These are phyloP conservation scores for Eudorina sp. DNA, from an alignment of 139 green algal species.

Conservation along the genomic window DNA sequence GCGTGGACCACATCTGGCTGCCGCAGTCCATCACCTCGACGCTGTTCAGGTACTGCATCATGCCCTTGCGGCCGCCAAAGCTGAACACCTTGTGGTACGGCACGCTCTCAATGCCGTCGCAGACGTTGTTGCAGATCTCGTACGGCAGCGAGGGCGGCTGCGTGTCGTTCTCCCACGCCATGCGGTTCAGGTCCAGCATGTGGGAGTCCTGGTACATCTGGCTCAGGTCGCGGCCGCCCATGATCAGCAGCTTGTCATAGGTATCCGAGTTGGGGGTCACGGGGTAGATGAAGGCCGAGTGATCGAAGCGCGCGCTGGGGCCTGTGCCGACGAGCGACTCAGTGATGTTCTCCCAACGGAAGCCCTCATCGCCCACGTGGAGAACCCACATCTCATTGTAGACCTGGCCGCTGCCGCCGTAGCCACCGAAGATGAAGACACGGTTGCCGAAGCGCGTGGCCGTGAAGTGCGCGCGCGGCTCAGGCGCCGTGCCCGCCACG, in stretches of 20 bases:
- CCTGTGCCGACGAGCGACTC: constrained; percentile 54
- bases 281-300: constrained; percentile 76
- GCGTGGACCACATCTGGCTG: constrained; percentile 79
- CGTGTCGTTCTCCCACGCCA: constrained; percentile 77
- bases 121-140: constrained; percentile 85
- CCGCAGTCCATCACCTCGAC: constrained; percentile 88
- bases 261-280: constrained; percentile 75
- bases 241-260: constrained; percentile 84
- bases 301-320: constrained; percentile 82
- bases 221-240: constrained; percentile 84
- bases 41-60: constrained; percentile 83
- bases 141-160: constrained; percentile 63
- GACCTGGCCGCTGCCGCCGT: constrained; percentile 82
- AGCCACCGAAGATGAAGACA: constrained; percentile 87
- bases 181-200: constrained; percentile 81
- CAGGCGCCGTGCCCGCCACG: constrained; percentile 60
- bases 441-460: constrained; percentile 75
- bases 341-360: constrained; percentile 74
- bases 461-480: constrained; percentile 83
- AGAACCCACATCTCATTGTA: constrained; percentile 87
- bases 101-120: constrained; percentile 84
- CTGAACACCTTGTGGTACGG: constrained; percentile 91
- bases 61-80: constrained; percentile 85
- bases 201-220: constrained; percentile 82
- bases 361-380: constrained; percentile 59